phyloP scores from a whole-genome alignment of 2,329 filamentous ascomycete genomes.

The Chlorencoelia australis region DNA sequence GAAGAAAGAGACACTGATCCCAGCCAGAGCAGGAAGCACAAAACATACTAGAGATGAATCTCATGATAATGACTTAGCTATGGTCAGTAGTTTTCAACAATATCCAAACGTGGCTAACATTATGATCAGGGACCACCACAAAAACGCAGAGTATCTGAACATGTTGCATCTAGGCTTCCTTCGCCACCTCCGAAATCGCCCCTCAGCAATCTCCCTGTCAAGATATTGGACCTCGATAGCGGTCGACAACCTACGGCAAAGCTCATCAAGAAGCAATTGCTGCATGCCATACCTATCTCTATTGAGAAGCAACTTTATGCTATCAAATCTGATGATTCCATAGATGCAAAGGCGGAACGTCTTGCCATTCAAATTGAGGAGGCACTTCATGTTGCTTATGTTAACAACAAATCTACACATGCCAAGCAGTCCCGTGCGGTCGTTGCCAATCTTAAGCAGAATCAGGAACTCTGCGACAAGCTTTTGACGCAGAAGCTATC shows the following conservation, averaged over 20 bases:
- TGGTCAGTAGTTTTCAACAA: constrained; percentile 31
- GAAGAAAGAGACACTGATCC: constrained; percentile 9
- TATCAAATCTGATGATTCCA: constrained; percentile 52
- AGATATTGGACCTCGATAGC: constrained; percentile 47
- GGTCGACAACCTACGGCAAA: constrained; percentile 59
- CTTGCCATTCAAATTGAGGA: constrained; percentile 75
- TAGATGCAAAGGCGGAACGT: constrained; percentile 55
- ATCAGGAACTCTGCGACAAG: constrained; percentile 64
- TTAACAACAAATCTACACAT: constrained; percentile 40
- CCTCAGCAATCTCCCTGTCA: constrained; percentile 36
- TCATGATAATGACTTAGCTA: constrained; percentile 37
- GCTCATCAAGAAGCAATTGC: constrained; percentile 60
- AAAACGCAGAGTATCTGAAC: constrained; percentile 48
- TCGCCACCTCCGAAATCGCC: constrained; percentile 16
- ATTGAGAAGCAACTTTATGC: constrained; percentile 55
- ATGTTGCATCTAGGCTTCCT: constrained; percentile 27
- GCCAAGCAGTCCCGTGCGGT: constrained; percentile 62
- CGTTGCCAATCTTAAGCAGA: constrained; percentile 80
- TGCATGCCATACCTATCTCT: constrained; percentile 53
- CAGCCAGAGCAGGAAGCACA: constrained; percentile 31
- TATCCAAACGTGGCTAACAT: constrained; percentile 3
- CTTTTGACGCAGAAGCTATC: constrained; percentile 64
- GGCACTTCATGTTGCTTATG: constrained; percentile 47
- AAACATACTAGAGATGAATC: constrained; percentile 52
- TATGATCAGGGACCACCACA: constrained; percentile 31